A percentile compares a stretch with the other conserved stretches of the same genome.
Evolutionary conservation across 305 asterid genomes (phyloP).

Genomic region (Fraxinus xanthoxyloides): DNA sequence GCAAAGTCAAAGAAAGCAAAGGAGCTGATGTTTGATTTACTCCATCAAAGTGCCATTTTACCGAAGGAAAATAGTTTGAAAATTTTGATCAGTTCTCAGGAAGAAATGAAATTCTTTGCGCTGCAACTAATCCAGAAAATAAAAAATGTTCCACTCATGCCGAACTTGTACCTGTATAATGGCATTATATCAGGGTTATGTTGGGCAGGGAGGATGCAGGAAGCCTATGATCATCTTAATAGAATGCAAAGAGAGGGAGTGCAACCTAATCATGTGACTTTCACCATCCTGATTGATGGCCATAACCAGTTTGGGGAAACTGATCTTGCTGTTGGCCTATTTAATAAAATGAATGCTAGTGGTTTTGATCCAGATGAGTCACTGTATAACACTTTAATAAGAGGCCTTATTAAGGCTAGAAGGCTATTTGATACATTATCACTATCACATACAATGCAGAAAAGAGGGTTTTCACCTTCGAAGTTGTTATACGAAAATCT

Average conservation of each 20-base stretch:
- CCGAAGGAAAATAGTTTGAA: slow-evolving; percentile 26
- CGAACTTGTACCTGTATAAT: slow-evolving; percentile 48
- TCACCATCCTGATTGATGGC: slow-evolving; percentile 53
- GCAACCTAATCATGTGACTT: slow-evolving; percentile 56
- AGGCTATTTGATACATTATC: slow-evolving; percentile 51
- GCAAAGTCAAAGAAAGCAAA: slow-evolving; percentile 28
- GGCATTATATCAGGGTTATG: slow-evolving; percentile 46
- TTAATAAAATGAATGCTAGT: slow-evolving; percentile 47
- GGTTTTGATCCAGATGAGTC: slow-evolving; percentile 44
- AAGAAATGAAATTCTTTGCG: slow-evolving; percentile 35
- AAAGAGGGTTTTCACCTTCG: slow-evolving; percentile 53
- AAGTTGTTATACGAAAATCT: slow-evolving; percentile 45
- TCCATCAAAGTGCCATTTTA: slow-evolving; percentile 25
- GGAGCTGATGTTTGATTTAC: slow-evolving; percentile 42
- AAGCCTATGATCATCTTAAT: slow-evolving; percentile 45
- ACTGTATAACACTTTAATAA: slow-evolving; percentile 44
- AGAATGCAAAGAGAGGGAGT: slow-evolving; percentile 41
- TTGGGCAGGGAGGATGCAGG: slow-evolving; percentile 40
- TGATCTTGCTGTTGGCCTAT: slow-evolving; percentile 45
- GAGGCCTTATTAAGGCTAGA: slow-evolving; percentile 48
- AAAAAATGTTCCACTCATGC: slow-evolving; percentile 20
- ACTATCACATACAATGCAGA: slow-evolving; percentile 43
- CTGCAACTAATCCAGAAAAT: slow-evolving; percentile 35
- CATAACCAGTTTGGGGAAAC: slow-evolving; percentile 44
- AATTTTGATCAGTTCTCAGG: slow-evolving; percentile 26